Conservation (phyloP, 2,329 filamentous ascomycete genomes). For the Scytalidium sp. region DNA sequence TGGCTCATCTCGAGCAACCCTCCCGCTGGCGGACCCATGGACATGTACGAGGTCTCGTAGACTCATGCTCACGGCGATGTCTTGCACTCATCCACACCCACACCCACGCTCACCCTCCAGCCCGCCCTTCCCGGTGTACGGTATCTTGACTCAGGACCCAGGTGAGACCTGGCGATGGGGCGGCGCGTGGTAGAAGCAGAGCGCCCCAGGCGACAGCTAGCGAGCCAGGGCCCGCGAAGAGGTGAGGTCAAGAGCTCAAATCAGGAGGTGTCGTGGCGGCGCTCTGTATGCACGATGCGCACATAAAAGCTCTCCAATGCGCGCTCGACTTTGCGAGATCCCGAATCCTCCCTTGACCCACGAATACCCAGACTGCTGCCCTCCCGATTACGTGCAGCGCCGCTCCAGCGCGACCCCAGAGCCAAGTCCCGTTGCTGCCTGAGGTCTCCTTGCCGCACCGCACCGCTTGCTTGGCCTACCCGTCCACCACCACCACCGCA, state of each 20-base stretch:
- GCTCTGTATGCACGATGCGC: conserved; percentile 10
- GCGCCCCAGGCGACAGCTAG: background rate
- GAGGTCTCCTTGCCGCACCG: background rate
- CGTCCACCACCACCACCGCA: background rate
- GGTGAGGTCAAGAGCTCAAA: conserved; percentile 19
- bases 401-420: background rate
- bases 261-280: conserved; percentile 18
- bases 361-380: no score
- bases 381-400: background rate
- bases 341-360: background rate
- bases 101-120: conserved; percentile 6
- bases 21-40: no score
- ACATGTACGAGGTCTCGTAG: no score
- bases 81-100: no score
- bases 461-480: no score
- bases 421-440: background rate
- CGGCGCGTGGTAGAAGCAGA: conserved; percentile 7
- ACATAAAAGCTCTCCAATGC: conserved; percentile 15
- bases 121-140: no score
- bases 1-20: background rate
- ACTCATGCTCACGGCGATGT: no score
- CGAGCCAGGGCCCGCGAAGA: no score
- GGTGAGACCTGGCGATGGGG: conserved; percentile 19
- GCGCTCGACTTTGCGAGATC: background rate
- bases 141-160: conserved; percentile 7